Evolutionary conservation across 768 basidiomycete species (phyloP), one percentile per base, ranked within the genome.

Genomic region (Russula brevipes): DNA sequence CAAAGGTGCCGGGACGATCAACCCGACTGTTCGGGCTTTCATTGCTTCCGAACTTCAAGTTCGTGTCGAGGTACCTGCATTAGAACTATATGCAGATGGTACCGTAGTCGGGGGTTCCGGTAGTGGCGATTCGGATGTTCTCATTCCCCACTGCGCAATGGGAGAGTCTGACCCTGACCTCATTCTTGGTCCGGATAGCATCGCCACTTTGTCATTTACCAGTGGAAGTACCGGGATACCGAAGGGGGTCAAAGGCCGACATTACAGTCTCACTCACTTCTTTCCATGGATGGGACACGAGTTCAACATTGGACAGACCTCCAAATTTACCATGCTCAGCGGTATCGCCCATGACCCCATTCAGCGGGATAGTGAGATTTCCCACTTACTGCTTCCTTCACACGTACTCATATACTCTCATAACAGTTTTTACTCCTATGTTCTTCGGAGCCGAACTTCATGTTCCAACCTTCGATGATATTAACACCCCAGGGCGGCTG

Each of bases 311-410:
- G 77, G 79, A 42, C 79, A 85, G 61, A 75, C 79, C 36, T 92
- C 90, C 65, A 91, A 85, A 74, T 99, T 97, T 71, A 98, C 97
- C 0, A 98, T 99, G 97, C 82, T 99, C 36, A 95, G 93, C 69
- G 97, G 97, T 19, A 99, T 99, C 59, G 97, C 97, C 12, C 97
- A 99, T 71, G 97, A 99, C 75, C 97, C 97, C 10, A 97, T 99
- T 68, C 97, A 99, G 72, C 85, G 97, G 68, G 97, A 99, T 71
- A 99, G 95, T 98, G 64, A 78, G 95, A 81, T 33, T 59, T 14
- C 6, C 52, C 49, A n/a, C 16, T 5, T 38, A 39, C 51, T 2
- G 9, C n/a, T 52, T 50, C 45, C 30, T 14, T 8, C 11, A 5
- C 53, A n/a, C 19, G 39, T 57, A 65, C 45, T 55, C 68, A 46